Percentiles rank a stretch among this genome's conserved stretches.
Conservation (phyloP, 1,139 yeast genomes). For the Pichia kudriavzevii region DNA sequence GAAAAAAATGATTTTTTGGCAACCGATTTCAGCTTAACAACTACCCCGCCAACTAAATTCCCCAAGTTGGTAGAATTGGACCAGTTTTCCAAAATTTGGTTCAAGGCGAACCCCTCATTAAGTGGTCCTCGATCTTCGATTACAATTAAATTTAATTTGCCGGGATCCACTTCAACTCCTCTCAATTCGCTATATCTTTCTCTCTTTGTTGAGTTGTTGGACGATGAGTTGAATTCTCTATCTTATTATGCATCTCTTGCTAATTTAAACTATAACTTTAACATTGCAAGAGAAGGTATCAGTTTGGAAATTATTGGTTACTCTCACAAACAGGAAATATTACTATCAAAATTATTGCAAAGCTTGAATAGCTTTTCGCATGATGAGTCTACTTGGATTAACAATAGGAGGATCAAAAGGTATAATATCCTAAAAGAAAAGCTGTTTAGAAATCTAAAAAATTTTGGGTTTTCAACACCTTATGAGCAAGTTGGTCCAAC, state of each 20-base stretch:
- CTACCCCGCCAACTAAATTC: constrained; percentile 21
- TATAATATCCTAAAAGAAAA: constrained; percentile 64
- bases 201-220: constrained; percentile 59
- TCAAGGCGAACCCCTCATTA: constrained; percentile 82
- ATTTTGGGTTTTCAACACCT: constrained; percentile 70
- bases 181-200: constrained; percentile 50
- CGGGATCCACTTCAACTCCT: constrained; percentile 53
- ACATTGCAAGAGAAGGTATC: constrained; percentile 63
- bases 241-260: constrained; percentile 83
- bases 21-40: constrained; percentile 55
- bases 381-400: constrained; percentile 24
- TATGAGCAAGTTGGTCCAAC: constrained; percentile 64
- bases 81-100: constrained; percentile 57
- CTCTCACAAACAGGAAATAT: constrained; percentile 65
- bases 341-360: constrained; percentile 53
- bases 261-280: constrained; percentile 56
- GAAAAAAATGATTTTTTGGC: constrained; percentile 73
- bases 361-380: constrained; percentile 49
- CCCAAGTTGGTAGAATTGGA: constrained; percentile 43
- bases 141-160: constrained; percentile 57
- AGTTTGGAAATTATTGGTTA: constrained; percentile 67
- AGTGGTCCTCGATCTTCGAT: constrained; percentile 82
- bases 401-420: constrained; percentile 33
- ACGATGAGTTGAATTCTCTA: constrained; percentile 67
- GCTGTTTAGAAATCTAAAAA: constrained; percentile 52